Evolutionary conservation across 352 stramenopile species (phyloP), one percentile per base, ranked within the genome.

Genomic region (Blastocystis hominis): DNA sequence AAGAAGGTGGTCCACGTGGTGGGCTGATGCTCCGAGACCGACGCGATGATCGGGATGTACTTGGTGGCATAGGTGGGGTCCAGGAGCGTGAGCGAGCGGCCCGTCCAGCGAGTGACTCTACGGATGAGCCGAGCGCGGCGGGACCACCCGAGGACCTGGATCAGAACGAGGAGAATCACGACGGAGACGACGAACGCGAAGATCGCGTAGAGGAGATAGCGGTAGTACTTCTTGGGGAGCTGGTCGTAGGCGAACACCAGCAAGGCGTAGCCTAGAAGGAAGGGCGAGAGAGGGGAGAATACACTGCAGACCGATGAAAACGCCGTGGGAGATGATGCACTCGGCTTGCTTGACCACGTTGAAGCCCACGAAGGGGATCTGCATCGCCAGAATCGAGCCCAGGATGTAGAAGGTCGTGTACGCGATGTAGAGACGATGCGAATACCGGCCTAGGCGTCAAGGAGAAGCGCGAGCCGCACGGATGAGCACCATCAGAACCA

Each of bases 361-460:
- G 90, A 96, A 97, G 76, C 97, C 96, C 7, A 99, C 96, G 46
- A 98, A 97, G 0, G 97, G 97, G 86, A 99, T 93, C 89, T 97
- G 94, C 90, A 98, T 98, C 10, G 97, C 97, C 84, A 98, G 92
- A 34, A 96, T 88, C 40, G 94, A 98, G 54, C 96, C 97, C 46
- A 98, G 91, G 50, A 93, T 89, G 90, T 98, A 99, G 91, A 98
- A 99, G 50, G 92, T 93, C 61, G 92, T 97, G 91, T 99, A 99
- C 6, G 96, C 94, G 69, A 94, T 93, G 92, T 98, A 97, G 6
- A 99, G 89, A 38, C 95, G 93, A 56, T 92, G 92, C n/a, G 94
- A 95, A 90, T 96, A 96, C 55, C 95, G 92, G 36, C 95, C 95
- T 84, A 30, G 13, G 17, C 24, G 44, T 84, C 3, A 84, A 2